Evolutionary conservation across 345 rosid species (phyloP).

Genomic region (Euphorbia pulcherrima): DNA sequence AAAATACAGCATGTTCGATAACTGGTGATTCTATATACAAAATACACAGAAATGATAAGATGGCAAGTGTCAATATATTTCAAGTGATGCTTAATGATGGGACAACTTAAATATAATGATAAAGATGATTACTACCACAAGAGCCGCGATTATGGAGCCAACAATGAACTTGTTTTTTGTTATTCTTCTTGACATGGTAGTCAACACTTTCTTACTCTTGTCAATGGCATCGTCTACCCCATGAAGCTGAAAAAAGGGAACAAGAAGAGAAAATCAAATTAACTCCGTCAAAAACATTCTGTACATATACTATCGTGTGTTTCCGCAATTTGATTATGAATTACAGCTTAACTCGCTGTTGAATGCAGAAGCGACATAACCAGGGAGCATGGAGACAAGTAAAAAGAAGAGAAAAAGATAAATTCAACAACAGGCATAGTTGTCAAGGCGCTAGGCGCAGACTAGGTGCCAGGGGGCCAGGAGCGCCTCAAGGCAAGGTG

Average conservation of each 20-base stretch:
- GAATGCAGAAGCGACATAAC: background rate
- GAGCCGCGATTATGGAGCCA: conserved; percentile 30
- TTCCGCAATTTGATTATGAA: background rate
- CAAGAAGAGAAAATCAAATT: background rate
- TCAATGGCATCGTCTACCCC: conserved; percentile 36
- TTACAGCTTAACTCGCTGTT: background rate
- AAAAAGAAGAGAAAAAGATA: background rate
- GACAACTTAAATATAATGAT: conserved; percentile 27
- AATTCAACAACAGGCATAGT: background rate
- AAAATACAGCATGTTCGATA: background rate
- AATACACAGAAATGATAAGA: conserved; percentile 11
- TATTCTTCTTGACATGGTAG: conserved; percentile 29
- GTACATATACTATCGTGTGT: background rate
- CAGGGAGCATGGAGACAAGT: background rate
- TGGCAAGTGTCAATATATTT: conserved; percentile 3
- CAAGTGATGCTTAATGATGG: conserved; percentile 24
- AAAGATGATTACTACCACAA: conserved; percentile 27
- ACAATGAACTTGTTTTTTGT: conserved; percentile 33
- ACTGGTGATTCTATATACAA: conserved; percentile 18
- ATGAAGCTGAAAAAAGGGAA: conserved; percentile 25
- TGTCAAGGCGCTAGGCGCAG: no score
- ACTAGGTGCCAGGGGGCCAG: no score
- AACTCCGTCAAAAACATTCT: background rate
- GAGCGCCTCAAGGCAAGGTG: no score
- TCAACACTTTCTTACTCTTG: conserved; percentile 33